Evolutionary conservation across 352 stramenopile genomes (phyloP).

Genomic region (Phytophthora syringae): DNA sequence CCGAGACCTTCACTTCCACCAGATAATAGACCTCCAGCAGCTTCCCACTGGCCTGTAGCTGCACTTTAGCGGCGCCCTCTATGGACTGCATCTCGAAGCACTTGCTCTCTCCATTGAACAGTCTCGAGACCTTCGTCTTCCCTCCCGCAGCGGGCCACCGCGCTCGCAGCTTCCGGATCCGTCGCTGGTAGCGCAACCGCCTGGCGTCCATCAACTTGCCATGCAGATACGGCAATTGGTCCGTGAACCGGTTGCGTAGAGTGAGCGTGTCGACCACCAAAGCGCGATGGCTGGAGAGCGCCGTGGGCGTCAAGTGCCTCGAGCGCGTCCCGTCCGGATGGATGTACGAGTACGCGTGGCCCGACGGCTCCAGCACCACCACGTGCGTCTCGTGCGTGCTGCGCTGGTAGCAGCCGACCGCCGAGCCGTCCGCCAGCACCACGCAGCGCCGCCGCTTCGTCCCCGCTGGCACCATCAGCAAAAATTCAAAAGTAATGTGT

Average conservation of each 20-base stretch:
- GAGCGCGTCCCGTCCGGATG: slow-evolving; percentile 50
- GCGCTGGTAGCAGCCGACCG: slow-evolving; percentile 53
- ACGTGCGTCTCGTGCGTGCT: slow-evolving; percentile 60
- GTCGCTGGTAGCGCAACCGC: slow-evolving; percentile 27
- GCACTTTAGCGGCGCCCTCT: slow-evolving; percentile 60
- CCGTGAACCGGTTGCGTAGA: slow-evolving; percentile 62
- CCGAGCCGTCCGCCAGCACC: slow-evolving; percentile 59
- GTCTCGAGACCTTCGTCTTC: slow-evolving; percentile 31
- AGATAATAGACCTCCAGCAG: slow-evolving; percentile 49
- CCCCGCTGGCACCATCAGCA: slow-evolving; percentile 17
- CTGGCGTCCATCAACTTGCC: slow-evolving; percentile 16
- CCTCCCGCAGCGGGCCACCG: slow-evolving; percentile 35
- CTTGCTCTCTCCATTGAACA: slow-evolving; percentile 40
- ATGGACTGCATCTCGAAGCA: slow-evolving; percentile 72
- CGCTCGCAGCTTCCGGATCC: slow-evolving; percentile 24
- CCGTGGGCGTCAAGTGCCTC: slow-evolving; percentile 65
- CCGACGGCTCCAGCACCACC: slow-evolving; percentile 65
- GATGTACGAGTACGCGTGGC: slow-evolving; percentile 68
- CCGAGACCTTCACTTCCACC: slow-evolving; percentile 41
- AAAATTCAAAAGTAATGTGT: not conserved
- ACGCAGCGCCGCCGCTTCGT: slow-evolving; percentile 45
- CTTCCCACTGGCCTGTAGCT: slow-evolving; percentile 40
- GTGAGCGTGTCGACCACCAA: slow-evolving; percentile 50
- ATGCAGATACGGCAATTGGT: slow-evolving; percentile 56
- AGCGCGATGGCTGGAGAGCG: slow-evolving; percentile 49